Conservation (phyloP, 208 protist species). For the Paratrypanosoma confusum region DNA sequence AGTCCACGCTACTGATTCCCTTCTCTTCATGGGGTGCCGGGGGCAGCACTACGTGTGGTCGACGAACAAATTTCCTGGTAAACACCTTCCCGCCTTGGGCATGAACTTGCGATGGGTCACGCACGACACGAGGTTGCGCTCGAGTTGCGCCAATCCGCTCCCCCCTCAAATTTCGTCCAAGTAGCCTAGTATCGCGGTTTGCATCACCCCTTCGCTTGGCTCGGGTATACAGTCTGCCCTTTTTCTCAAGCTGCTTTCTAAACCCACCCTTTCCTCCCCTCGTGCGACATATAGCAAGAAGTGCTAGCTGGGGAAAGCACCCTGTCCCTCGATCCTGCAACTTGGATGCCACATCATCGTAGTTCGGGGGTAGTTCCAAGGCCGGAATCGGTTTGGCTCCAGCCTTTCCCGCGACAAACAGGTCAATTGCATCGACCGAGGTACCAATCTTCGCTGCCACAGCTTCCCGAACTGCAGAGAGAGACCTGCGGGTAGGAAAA, state of each 20-base stretch:
- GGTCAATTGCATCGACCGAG: too few relatives aligned
- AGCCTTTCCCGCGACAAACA: too few relatives aligned
- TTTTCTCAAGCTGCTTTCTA: slow-evolving; percentile 77
- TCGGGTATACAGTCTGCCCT: slow-evolving; percentile 59
- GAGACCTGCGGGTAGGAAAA: too few relatives aligned
- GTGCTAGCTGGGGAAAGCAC: too few relatives aligned
- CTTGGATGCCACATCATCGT: too few relatives aligned
- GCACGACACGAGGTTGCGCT: neutral
- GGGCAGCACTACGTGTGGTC: neutral
- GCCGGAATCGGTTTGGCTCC: too few relatives aligned
- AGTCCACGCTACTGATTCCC: too few relatives aligned
- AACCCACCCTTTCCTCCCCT: slow-evolving; percentile 80
- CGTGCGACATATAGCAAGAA: too few relatives aligned
- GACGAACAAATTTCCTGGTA: neutral
- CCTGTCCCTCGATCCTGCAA: too few relatives aligned
- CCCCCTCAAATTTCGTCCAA: neutral
- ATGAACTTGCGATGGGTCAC: neutral
- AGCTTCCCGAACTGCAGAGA: too few relatives aligned
- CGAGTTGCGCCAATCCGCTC: neutral
- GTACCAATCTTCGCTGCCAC: too few relatives aligned
- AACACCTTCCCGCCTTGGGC: neutral
- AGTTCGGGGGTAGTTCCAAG: too few relatives aligned
- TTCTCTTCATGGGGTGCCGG: slow-evolving; percentile 1
- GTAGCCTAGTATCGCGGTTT: slow-evolving; percentile 12
- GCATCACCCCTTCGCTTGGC: slow-evolving; percentile 32